These are phyloP conservation scores for Penicillium sp. DNA, from an alignment of 2,329 filamentous ascomycete genomes.

Conservation along the genomic window DNA sequence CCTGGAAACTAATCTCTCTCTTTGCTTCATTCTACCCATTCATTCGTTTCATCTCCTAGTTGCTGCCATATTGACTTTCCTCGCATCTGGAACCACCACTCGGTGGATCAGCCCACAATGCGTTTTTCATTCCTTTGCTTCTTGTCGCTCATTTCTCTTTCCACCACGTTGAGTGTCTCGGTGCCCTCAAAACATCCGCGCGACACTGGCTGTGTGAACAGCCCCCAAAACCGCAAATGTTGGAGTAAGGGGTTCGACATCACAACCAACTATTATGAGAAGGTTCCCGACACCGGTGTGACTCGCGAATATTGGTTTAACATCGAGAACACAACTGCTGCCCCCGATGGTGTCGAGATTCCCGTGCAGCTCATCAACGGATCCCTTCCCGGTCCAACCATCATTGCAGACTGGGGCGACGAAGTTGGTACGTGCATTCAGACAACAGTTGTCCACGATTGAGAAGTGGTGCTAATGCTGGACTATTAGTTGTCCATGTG, in stretches of 20 bases:
- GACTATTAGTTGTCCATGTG: slow-evolving; percentile 40
- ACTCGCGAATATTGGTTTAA: slow-evolving; percentile 48
- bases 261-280: slow-evolving; percentile 8
- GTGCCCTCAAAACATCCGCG: not conserved
- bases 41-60: not conserved
- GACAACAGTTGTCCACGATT: not conserved
- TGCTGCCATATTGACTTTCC: not conserved
- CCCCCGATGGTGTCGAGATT: slow-evolving; percentile 51
- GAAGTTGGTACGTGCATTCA: slow-evolving; percentile 9
- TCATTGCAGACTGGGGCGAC: slow-evolving; percentile 47
- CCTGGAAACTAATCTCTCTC: not conserved
- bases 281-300: slow-evolving; percentile 37
- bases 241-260: slow-evolving; percentile 12
- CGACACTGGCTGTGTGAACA: slow-evolving; percentile 6
- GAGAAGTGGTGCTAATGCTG: not conserved
- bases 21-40: not conserved
- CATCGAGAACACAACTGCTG: slow-evolving; percentile 47
- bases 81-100: not conserved
- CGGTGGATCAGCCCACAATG: not conserved
- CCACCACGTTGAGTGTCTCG: not conserved
- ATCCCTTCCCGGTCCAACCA: slow-evolving; percentile 52
- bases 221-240: slow-evolving; percentile 8
- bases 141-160: not conserved
- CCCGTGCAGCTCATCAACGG: slow-evolving; percentile 51
- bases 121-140: slow-evolving; percentile 1